These are phyloP conservation scores for Fusarium duplospermum DNA, from an alignment of 2,329 filamentous ascomycete species.

Conservation along the genomic window DNA sequence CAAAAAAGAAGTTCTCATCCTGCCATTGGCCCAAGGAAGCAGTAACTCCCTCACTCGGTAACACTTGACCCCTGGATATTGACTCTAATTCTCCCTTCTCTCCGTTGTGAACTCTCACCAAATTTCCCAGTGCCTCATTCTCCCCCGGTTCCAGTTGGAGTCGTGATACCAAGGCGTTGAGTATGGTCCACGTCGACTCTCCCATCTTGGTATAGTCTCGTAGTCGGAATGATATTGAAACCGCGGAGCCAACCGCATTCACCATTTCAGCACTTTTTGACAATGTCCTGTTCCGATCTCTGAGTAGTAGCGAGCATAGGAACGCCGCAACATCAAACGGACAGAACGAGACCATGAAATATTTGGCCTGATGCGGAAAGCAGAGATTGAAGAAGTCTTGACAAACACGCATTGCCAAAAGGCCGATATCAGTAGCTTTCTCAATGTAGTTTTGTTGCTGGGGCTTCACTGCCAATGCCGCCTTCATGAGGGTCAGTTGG, in stretches of 20 bases:
- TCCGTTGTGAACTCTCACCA: no score
- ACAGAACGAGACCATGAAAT: background rate
- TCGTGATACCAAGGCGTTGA: background rate
- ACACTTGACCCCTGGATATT: background rate
- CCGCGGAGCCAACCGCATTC: background rate
- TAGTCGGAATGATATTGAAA: background rate
- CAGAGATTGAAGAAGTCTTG: background rate
- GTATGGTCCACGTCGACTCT: background rate
- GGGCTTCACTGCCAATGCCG: background rate
- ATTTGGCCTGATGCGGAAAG: background rate
- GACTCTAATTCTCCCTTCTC: background rate
- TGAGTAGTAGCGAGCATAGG: background rate
- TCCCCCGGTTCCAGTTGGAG: background rate
- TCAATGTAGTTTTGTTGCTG: background rate
- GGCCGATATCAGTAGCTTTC: background rate
- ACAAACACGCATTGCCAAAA: background rate
- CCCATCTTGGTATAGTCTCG: background rate
- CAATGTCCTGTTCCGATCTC: background rate
- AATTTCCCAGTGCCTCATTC: background rate
- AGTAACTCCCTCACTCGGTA: background rate
- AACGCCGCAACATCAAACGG: background rate
- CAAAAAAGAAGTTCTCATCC: background rate
- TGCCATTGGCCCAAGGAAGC: background rate
- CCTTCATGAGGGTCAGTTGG: background rate
- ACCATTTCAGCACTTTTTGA: background rate